Conservation (phyloP, 1,139 yeast genomes). For the Kodamaea suecica region DNA sequence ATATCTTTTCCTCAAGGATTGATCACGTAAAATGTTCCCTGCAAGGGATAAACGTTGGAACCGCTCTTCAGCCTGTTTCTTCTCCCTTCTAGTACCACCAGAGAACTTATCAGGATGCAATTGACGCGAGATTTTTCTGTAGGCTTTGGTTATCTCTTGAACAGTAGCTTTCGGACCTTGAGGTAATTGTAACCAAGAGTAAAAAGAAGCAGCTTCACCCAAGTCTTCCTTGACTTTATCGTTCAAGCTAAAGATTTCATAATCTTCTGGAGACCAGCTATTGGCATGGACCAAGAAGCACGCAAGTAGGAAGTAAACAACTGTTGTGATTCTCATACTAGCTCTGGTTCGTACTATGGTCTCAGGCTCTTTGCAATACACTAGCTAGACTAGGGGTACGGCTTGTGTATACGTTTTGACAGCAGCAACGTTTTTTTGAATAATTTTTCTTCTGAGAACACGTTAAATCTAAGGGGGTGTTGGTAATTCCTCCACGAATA, state of each 20-base stretch:
- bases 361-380: too few relatives aligned
- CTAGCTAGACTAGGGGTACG: too few relatives aligned
- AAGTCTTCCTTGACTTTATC: conserved; percentile 63
- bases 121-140: conserved; percentile 65
- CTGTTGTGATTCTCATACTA: background rate
- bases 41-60: conserved; percentile 75
- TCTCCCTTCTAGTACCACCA: conserved; percentile 40
- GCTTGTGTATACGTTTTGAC: too few relatives aligned
- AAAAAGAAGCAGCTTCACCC: conserved; percentile 63
- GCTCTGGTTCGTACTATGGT: too few relatives aligned
- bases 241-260: conserved; percentile 76
- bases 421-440: too few relatives aligned
- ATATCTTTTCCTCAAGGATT: conserved; percentile 65
- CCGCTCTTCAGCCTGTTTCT: conserved; percentile 49
- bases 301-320: conserved; percentile 15
- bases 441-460: too few relatives aligned
- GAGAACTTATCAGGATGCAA: conserved; percentile 81
- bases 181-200: conserved; percentile 58
- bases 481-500: too few relatives aligned
- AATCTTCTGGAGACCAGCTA: conserved; percentile 58
- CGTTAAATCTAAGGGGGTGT: too few relatives aligned
- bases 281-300: conserved; percentile 12
- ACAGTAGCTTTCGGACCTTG: conserved; percentile 52
- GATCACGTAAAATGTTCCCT: conserved; percentile 65
- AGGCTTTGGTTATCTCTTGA: conserved; percentile 70